Evolutionary conservation across 371 early-diverging fungal genomes (phyloP).

Genomic region (Dichotomocladium elegans): DNA sequence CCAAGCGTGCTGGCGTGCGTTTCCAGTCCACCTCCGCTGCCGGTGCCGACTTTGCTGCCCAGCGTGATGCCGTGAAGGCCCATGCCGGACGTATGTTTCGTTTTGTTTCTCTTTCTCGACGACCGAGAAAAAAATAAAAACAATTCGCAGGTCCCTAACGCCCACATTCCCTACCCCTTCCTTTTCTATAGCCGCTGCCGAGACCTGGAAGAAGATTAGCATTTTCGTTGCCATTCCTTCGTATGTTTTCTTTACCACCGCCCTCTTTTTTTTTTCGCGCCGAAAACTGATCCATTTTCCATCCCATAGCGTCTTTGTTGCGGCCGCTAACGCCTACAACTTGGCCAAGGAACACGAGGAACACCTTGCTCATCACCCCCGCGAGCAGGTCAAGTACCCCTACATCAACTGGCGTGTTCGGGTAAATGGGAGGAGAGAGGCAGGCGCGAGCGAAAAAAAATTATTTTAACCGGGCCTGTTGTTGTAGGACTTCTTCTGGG

Average conservation of each 20-base stretch:
- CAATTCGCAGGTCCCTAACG: too few species aligned
- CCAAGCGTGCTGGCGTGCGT: constrained; percentile 43
- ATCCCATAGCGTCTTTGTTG: constrained; percentile 32
- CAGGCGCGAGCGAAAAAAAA: too few species aligned
- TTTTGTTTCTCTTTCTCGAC: not conserved
- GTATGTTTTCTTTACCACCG: constrained; percentile 28
- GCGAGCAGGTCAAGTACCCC: constrained; percentile 37
- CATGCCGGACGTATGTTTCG: constrained; percentile 39
- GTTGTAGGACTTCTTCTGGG: constrained; percentile 43
- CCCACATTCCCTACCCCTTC: not conserved
- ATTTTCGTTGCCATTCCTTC: constrained; percentile 44
- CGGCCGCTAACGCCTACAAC: constrained; percentile 42
- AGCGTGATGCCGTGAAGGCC: constrained; percentile 43
- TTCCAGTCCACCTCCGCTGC: constrained; percentile 28
- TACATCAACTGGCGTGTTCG: constrained; percentile 41
- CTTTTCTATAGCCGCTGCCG: constrained; percentile 32
- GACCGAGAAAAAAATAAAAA: not conserved
- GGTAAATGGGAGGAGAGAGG: constrained; percentile 14
- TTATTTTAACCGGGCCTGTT: too few species aligned
- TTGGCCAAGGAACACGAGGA: constrained; percentile 33
- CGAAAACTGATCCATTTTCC: not conserved
- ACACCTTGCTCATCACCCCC: constrained; percentile 41
- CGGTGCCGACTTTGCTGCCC: constrained; percentile 21
- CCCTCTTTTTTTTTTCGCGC: not conserved
- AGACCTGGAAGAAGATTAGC: constrained; percentile 50